Base-by-base conservation (phyloP, 768 basidiomycete genomes). In the Amanita phalloides region DNA sequence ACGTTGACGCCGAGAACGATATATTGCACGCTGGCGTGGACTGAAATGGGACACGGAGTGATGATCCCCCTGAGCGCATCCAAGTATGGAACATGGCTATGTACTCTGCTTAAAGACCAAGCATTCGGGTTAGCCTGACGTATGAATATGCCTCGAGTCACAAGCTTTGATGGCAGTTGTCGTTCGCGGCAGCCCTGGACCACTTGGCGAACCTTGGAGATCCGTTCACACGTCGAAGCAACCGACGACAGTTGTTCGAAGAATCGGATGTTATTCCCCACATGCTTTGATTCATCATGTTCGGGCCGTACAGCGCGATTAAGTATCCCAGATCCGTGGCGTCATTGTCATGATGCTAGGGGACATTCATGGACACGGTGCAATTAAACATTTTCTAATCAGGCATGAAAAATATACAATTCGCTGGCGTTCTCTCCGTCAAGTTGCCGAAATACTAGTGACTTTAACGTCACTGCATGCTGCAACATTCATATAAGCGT, bases 361-460 rank as follows among this genome's bases (percentile, higher is more conserved):
- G 45, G 52, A 32, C 39, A 49, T 57, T 55, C 56, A 57, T 58
- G 51, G 48, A 53, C 48, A 49, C 33, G 50, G 53, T 52, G 41
- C 43, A 44, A 48, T 45, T 38, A 39, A 42, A 42, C 50, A 45
- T 56, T 48, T 55, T 56, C 53, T 58, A 56, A 56, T 54, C 51
- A 26, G 33, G 25, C n/a, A 44, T 42, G 28, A 44, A 48, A 41
- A 32, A 32, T 25, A 41, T 35, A n/a, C 41, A 43, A 37, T 52
- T 45, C 41, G 51, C 36, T 37, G 36, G 55, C 54, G 54, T 58
- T 49, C 57, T 54, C 60, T 66, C 71, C 69, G 69, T 62, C 57
- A 71, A 71, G 64, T 69, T 69, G 60, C 72, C 72, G 71, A 69
- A 66, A 62, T 63, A 57, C 46, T 57, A 53, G 59, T 60, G 59